A percentile compares a stretch with the other conserved stretches of the same genome.
Evolutionary conservation across 2,329 filamentous ascomycete species (phyloP).

Genomic region (Rhynchosporium agropyri): DNA sequence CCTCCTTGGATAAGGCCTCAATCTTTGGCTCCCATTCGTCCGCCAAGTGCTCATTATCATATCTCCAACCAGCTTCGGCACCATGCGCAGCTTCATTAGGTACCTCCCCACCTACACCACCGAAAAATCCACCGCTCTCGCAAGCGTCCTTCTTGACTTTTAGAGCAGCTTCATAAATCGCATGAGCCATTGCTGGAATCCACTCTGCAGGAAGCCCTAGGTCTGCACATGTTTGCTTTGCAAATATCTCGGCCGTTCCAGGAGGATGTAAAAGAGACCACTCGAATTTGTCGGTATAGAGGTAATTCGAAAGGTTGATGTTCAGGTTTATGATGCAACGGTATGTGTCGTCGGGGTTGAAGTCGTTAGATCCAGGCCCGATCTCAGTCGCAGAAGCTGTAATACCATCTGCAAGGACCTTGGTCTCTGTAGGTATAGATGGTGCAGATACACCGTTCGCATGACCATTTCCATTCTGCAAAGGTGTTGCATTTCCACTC

Average conservation of each 20-base stretch:
- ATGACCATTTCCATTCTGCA: constrained; percentile 51
- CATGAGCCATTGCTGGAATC: constrained; percentile 91
- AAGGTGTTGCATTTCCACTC: constrained; percentile 60
- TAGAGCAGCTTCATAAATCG: constrained; percentile 93
- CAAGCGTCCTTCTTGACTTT: constrained; percentile 95
- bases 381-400: constrained; percentile 71
- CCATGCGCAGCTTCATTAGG: constrained; percentile 87
- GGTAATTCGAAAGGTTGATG: constrained; percentile 85
- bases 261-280: constrained; percentile 94
- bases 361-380: constrained; percentile 67
- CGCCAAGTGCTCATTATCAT: constrained; percentile 87
- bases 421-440: constrained; percentile 48
- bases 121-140: constrained; percentile 85
- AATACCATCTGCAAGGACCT: constrained; percentile 51
- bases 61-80: constrained; percentile 88
- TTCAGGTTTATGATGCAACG: constrained; percentile 89
- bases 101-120: constrained; percentile 71
- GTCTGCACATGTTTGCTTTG: constrained; percentile 89
- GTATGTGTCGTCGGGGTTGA: constrained; percentile 92
- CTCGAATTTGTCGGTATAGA: constrained; percentile 97
- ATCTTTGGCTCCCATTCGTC: constrained; percentile 85
- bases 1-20: constrained; percentile 84
- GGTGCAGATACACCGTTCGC: constrained; percentile 52
- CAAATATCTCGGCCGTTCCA: constrained; percentile 89
- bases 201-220: constrained; percentile 89